Conservation (phyloP, 768 basidiomycete species). For the Austroboletus eburneus region DNA sequence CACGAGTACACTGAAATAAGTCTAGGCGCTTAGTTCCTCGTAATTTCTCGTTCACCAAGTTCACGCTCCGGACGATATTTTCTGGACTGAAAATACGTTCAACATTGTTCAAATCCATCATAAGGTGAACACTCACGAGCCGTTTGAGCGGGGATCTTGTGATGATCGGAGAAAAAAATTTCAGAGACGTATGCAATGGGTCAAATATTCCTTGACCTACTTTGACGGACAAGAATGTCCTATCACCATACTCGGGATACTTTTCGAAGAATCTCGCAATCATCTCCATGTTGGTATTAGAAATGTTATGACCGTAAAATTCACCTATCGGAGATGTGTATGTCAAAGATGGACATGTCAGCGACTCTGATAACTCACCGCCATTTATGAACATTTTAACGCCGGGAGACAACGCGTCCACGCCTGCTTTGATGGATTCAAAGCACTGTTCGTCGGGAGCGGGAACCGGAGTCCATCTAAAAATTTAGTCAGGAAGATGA, state of each 20-base stretch:
- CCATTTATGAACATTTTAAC: constrained; percentile 50
- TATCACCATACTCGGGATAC: constrained; percentile 34
- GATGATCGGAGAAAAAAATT: background rate
- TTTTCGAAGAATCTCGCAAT: constrained; percentile 47
- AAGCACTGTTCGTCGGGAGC: constrained; percentile 58
- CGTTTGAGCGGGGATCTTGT: background rate
- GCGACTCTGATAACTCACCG: constrained; percentile 26
- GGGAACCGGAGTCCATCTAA: too few species aligned
- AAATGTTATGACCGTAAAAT: constrained; percentile 49
- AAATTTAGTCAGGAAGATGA: too few species aligned
- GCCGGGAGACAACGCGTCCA: constrained; percentile 40
- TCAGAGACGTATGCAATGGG: constrained; percentile 34
- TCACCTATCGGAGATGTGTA: constrained; percentile 35
- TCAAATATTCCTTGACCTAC: constrained; percentile 6
- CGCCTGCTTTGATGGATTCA: constrained; percentile 51
- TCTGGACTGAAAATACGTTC: constrained; percentile 22
- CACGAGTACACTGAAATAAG: constrained; percentile 52
- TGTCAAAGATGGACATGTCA: too few species aligned
- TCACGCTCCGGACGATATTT: constrained; percentile 45
- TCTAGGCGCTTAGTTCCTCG: constrained; percentile 44
- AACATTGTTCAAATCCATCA: background rate
- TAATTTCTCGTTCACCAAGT: constrained; percentile 40
- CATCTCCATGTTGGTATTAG: constrained; percentile 45
- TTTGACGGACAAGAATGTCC: constrained; percentile 34
- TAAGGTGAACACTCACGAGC: constrained; percentile 25